Conservation (phyloP, 495 filamentous ascomycete genomes). For the Monascus purpureus region DNA sequence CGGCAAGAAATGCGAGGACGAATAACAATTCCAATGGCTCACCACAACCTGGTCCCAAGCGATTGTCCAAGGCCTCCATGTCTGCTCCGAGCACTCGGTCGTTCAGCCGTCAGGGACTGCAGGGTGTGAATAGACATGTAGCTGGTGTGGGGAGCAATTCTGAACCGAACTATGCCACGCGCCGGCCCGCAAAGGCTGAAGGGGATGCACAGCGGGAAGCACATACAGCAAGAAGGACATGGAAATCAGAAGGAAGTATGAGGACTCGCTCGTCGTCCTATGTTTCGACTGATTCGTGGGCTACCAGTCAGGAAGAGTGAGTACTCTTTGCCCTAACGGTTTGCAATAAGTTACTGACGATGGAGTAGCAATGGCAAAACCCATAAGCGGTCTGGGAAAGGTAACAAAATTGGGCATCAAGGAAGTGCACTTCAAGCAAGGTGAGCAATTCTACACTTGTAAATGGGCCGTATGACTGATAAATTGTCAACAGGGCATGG, state of each 20-base stretch:
- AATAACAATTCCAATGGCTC: not conserved
- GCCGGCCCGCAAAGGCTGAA: not conserved
- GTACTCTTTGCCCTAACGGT: conserved; percentile 1
- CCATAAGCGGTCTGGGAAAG: too few relatives aligned
- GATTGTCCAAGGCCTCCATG: not conserved
- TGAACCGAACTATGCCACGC: not conserved
- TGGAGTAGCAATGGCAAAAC: too few relatives aligned
- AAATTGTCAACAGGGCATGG: not conserved
- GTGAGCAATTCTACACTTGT: too few relatives aligned
- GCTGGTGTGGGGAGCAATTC: not conserved
- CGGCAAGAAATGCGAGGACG: conserved; percentile 4
- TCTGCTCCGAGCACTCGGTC: too few relatives aligned
- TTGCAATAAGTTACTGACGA: too few relatives aligned
- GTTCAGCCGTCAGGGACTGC: not conserved
- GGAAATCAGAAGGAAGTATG: conserved; percentile 5
- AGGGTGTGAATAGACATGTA: not conserved
- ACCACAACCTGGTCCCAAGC: not conserved
- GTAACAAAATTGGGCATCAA: too few relatives aligned
- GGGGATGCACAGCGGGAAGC: not conserved
- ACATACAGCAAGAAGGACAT: conserved; percentile 4
- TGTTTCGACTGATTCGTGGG: conserved; percentile 12
- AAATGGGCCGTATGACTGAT: too few relatives aligned
- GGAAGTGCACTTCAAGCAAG: too few relatives aligned
- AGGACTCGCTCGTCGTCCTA: conserved; percentile 3
- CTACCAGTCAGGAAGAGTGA: conserved; percentile 9